phyloP scores from a whole-genome alignment of 257 asterid genomes.

The Solanum paucissectum region DNA sequence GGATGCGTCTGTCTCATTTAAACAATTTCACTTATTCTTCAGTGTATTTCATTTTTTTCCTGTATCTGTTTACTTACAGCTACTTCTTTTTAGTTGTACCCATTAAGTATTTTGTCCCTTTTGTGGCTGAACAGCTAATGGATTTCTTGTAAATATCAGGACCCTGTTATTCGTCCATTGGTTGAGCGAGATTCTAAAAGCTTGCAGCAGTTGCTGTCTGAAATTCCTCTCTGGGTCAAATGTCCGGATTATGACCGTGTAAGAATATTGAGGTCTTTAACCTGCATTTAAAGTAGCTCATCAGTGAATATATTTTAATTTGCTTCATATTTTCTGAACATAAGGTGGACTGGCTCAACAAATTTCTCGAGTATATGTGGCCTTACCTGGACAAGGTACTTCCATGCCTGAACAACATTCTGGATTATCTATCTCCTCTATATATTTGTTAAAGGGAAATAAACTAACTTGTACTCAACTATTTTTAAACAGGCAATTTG shows the following conservation, averaged over 20 bases:
- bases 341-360: slow-evolving; percentile 89
- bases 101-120: neutral
- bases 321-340: slow-evolving; percentile 9
- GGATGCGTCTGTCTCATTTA: neutral
- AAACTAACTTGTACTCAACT: neutral
- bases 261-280: slow-evolving; percentile 18
- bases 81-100: neutral
- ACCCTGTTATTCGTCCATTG: slow-evolving; percentile 73
- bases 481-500: slow-evolving; percentile 31
- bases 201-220: slow-evolving; percentile 67
- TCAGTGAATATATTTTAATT: neutral
- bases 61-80: neutral
- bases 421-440: neutral
- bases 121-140: neutral
- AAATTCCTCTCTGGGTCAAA: slow-evolving; percentile 92
- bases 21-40: neutral
- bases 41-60: neutral
- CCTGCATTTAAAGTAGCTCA: neutral
- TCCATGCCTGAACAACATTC: neutral
- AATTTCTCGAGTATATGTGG: slow-evolving; percentile 76
- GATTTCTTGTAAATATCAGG: slow-evolving; percentile 37
- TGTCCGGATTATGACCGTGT: slow-evolving; percentile 95
- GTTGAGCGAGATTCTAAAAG: slow-evolving; percentile 57
- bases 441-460: neutral
- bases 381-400: slow-evolving; percentile 91